Evolutionary conservation across 2,329 filamentous ascomycete species (phyloP).

Genomic region (Bipolaris gigantea): DNA sequence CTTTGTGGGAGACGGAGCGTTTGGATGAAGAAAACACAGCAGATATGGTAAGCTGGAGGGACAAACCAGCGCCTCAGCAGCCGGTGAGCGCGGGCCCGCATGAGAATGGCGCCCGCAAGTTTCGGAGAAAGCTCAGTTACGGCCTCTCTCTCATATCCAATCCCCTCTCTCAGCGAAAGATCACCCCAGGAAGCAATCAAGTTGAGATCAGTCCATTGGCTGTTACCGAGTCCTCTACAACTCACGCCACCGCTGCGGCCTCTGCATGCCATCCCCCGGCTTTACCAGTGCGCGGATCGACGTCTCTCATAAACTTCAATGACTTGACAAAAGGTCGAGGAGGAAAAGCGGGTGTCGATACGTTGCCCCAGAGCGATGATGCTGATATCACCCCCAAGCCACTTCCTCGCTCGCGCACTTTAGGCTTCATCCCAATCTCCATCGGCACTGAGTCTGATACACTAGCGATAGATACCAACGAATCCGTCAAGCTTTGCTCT

Average conservation of each 20-base stretch:
- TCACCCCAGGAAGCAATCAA: constrained; percentile 18
- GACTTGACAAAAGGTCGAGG: background rate
- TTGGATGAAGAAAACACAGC: constrained; percentile 7
- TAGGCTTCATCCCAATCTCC: constrained; percentile 39
- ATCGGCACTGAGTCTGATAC: constrained; percentile 16
- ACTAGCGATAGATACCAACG: constrained; percentile 5
- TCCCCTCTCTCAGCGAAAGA: constrained; percentile 37
- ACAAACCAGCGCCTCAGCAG: constrained; percentile 22
- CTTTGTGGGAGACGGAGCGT: constrained; percentile 39
- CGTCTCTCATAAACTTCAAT: background rate
- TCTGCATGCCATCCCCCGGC: constrained; percentile 9
- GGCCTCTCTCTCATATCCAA: constrained; percentile 39
- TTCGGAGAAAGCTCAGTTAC: constrained; percentile 40
- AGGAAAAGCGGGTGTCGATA: background rate
- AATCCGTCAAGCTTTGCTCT: constrained; percentile 7
- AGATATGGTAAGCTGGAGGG: constrained; percentile 35
- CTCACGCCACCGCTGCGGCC: constrained; percentile 6
- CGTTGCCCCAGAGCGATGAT: constrained; percentile 4
- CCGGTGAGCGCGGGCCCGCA: constrained; percentile 9
- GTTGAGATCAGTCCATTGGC: constrained; percentile 14
- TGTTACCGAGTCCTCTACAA: constrained; percentile 11
- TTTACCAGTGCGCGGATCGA: constrained; percentile 12
- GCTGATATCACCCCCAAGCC: constrained; percentile 22
- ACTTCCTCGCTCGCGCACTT: constrained; percentile 35
- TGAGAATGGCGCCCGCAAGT: constrained; percentile 24